Evolutionary conservation across 2,329 filamentous ascomycete species (phyloP), one percentile per base, ranked within the genome.

Genomic region (Microcyclosporella mali): DNA sequence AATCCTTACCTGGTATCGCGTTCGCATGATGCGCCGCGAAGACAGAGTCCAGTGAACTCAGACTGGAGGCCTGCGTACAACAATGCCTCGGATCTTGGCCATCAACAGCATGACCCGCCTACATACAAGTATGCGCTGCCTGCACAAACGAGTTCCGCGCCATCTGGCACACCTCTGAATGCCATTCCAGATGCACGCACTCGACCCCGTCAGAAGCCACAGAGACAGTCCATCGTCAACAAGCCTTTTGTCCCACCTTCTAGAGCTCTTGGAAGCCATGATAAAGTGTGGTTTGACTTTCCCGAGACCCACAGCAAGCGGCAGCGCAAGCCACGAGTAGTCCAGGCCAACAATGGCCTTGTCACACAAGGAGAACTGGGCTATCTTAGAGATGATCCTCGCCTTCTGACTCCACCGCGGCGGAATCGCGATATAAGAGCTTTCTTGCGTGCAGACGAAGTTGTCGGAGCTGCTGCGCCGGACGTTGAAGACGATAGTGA

Each of bases 391-490:
- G 49, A 58, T 3, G 37, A 48, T 14, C 41, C 48, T n/a, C 47
- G 45, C 15, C 40, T 46, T 19, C 34, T 58, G 32, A 58, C 53
- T 10, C 52, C 48, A 25, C 59, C 56, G 31, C 46, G 33, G 12
- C 45, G 47, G 7, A 61, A 62, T 42, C 53, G 51, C 28, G 60
- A 63, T 42, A 63, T 64, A 31, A 49, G 60, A 27, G 55, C 60
- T 4, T 64, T 57, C 28, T 48, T 57, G 6, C 50, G 41, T 10
- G 18, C 31, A 1, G n/a, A 19, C 15, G 17, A 34, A 6, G 19
- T 30, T 7, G 39, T 40, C 10, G 40, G 38, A 9, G 37, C 47
- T 12, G 40, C n/a, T n/a, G n/a, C n/a, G n/a, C n/a, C n/a, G n/a
- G n/a, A n/a, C n/a, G n/a, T n/a, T n/a, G n/a, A n/a, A n/a, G n/a